Evolutionary conservation across 108 stramenopile genomes (phyloP).

Genomic region (Epipyxis sp.): DNA sequence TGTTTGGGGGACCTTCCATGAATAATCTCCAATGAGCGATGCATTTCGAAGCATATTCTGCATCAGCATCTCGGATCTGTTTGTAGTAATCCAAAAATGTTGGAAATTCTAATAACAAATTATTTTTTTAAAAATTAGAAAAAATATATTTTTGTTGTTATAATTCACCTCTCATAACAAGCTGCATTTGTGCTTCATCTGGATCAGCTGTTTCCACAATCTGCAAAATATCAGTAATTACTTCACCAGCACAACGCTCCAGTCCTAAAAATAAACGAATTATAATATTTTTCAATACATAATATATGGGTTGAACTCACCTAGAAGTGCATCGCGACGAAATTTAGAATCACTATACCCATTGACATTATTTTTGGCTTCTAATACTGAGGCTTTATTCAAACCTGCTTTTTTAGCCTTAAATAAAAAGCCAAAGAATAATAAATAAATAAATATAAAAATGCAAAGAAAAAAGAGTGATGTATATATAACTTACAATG

Average conservation of each 20-base stretch:
- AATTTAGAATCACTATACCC: background rate
- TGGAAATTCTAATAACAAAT: conserved; percentile 5
- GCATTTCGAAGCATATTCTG: conserved; percentile 19
- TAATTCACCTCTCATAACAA: too few relatives aligned
- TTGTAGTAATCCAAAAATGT: conserved; percentile 17
- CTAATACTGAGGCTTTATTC: background rate
- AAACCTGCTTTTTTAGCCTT: too few relatives aligned
- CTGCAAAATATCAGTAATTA: conserved; percentile 16
- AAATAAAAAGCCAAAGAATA: too few relatives aligned
- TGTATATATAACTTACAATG: conserved; percentile 25
- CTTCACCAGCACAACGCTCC: conserved; percentile 30
- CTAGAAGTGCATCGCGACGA: background rate
- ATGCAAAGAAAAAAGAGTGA: background rate
- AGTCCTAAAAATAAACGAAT: conserved; percentile 4
- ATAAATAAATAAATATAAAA: too few relatives aligned
- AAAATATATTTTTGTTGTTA: too few relatives aligned
- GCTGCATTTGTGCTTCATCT: conserved; percentile 2
- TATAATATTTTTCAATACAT: background rate
- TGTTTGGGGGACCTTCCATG: conserved; percentile 18
- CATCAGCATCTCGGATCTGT: conserved; percentile 9
- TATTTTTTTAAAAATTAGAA: too few relatives aligned
- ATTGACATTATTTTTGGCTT: background rate
- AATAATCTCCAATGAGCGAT: conserved; percentile 9
- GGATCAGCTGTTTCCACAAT: conserved; percentile 12
- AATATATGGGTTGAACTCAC: background rate